phyloP scores from a whole-genome alignment of 768 basidiomycete genomes.

The Phanerochaete carnosa region DNA sequence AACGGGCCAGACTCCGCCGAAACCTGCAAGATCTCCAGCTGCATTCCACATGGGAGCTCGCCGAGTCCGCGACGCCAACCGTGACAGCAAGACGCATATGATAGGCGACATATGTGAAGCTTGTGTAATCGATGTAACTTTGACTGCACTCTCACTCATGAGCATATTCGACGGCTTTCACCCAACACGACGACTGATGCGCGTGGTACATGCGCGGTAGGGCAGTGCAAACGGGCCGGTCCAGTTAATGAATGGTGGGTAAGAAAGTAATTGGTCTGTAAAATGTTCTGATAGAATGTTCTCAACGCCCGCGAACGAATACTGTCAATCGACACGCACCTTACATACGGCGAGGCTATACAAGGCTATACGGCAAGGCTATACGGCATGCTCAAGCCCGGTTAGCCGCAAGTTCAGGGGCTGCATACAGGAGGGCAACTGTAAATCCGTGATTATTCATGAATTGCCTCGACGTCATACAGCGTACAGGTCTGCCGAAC shows the following conservation, averaged over 20 bases:
- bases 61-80: neutral
- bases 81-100: neutral
- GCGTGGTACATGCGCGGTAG: slow-evolving; percentile 2
- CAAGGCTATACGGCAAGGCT: neutral
- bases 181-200: neutral
- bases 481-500: neutral
- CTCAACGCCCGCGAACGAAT: neutral
- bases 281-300: slow-evolving; percentile 2
- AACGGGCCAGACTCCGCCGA: too few relatives aligned
- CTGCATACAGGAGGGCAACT: neutral
- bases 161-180: neutral
- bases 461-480: slow-evolving; percentile 2
- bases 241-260: slow-evolving; percentile 1
- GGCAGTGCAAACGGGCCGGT: slow-evolving; percentile 8
- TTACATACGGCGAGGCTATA: neutral
- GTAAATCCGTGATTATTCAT: neutral
- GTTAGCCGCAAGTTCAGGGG: slow-evolving; percentile 3
- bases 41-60: neutral
- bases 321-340: neutral
- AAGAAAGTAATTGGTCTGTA: neutral
- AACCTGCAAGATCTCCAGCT: neutral
- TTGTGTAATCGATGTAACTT: neutral
- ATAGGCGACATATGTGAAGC: neutral
- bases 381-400: neutral
- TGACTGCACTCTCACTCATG: neutral